phyloP scores from a whole-genome alignment of 805 yeast genomes.

The Ogataea dorogensis region DNA sequence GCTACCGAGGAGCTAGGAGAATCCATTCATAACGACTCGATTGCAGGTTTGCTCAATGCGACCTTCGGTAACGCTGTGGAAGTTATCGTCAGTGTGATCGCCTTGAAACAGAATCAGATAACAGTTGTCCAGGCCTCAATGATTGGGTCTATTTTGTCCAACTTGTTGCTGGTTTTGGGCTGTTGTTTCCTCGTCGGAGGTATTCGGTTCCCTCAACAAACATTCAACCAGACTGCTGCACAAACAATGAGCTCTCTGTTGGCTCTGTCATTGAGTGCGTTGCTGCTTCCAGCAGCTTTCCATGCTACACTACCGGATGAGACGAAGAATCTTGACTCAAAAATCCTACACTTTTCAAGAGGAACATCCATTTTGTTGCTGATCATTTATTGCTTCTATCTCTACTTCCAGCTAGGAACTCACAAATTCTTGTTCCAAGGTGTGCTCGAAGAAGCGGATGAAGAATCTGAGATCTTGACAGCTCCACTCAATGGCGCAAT shows the following conservation, averaged over 20 bases:
- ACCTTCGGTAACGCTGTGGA: conserved; percentile 98
- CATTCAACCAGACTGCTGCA: conserved; percentile 93
- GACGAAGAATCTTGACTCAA: conserved; percentile 27
- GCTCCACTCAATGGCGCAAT: background rate
- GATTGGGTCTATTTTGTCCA: conserved; percentile 92
- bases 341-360: conserved; percentile 74
- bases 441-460: conserved; percentile 35
- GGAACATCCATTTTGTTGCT: conserved; percentile 81
- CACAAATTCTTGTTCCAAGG: conserved; percentile 74
- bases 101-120: conserved; percentile 79
- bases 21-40: conserved; percentile 77
- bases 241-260: conserved; percentile 95
- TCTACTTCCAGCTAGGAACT: conserved; percentile 85
- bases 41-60: conserved; percentile 94
- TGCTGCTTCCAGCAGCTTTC: conserved; percentile 95
- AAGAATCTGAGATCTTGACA: conserved; percentile 9
- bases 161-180: conserved; percentile 87
- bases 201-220: conserved; percentile 77
- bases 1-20: conserved; percentile 92
- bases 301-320: conserved; percentile 66
- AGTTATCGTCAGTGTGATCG: conserved; percentile 89
- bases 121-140: conserved; percentile 95
- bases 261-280: conserved; percentile 86
- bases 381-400: conserved; percentile 70
- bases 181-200: conserved; percentile 95